A percentile compares a stretch with the other conserved stretches of the same genome.
Conservation (phyloP, 1,139 yeast species). For the Geotrichum candidum region DNA sequence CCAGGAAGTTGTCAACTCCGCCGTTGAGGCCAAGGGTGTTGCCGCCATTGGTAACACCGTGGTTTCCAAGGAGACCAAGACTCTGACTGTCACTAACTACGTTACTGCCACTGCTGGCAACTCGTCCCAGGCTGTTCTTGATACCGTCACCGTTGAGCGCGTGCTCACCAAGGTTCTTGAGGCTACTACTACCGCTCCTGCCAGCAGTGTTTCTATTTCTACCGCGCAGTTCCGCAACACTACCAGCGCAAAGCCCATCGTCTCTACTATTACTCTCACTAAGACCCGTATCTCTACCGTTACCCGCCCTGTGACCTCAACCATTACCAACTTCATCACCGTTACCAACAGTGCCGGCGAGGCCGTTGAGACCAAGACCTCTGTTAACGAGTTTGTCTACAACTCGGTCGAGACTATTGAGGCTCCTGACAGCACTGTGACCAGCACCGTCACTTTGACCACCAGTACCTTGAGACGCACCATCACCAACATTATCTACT, state of each 20-base stretch:
- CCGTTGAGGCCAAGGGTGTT: not conserved
- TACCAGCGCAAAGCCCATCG: not conserved
- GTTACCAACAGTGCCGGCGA: not conserved
- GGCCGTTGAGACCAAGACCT: not conserved
- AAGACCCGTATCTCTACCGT: not conserved
- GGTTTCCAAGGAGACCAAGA: not conserved
- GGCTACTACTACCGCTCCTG: not conserved
- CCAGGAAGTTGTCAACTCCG: not conserved
- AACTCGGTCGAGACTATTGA: constrained; percentile 3
- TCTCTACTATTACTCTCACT: not conserved
- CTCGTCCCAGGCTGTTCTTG: not conserved
- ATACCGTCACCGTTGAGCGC: not conserved
- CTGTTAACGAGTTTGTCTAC: constrained; percentile 11
- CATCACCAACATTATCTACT: constrained; percentile 1
- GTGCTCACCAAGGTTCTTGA: not conserved
- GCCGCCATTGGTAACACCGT: not conserved
- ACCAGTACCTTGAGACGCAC: constrained; percentile 5
- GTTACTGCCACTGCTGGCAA: not conserved
- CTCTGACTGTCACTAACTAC: not conserved
- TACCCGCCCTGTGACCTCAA: constrained; percentile 4
- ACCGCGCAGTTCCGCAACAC: not conserved
- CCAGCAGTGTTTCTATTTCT: not conserved
- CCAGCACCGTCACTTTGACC: constrained; percentile 8
- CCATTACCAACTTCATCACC: constrained; percentile 13
- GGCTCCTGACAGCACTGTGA: constrained; percentile 5